phyloP scores from a whole-genome alignment of 2,329 filamentous ascomycete species.

The Achaetomium macrosporum region DNA sequence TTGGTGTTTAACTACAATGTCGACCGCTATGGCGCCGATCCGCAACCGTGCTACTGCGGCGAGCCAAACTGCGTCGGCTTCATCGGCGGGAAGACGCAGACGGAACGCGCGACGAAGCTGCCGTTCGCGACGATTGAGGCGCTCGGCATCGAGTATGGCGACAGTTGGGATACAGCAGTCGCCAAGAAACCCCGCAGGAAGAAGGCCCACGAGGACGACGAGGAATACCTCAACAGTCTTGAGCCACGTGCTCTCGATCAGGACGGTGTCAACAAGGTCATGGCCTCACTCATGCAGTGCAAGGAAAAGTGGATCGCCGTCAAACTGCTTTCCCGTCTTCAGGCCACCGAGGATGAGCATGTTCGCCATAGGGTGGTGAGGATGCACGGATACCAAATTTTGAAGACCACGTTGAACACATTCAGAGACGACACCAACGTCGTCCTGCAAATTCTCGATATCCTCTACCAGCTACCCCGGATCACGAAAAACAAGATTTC shows the following conservation, averaged over 20 bases:
- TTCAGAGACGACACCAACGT: slow-evolving; percentile 90
- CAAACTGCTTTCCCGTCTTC: slow-evolving; percentile 85
- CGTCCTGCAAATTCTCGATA: slow-evolving; percentile 80
- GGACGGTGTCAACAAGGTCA: slow-evolving; percentile 83
- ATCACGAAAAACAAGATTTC: slow-evolving; percentile 95
- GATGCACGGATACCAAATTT: slow-evolving; percentile 94
- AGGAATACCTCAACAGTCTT: slow-evolving; percentile 90
- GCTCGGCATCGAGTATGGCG: slow-evolving; percentile 86
- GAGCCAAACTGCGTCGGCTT: slow-evolving; percentile 93
- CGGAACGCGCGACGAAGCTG: slow-evolving; percentile 87
- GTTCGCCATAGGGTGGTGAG: slow-evolving; percentile 85
- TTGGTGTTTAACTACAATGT: slow-evolving; percentile 99
- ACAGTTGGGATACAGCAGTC: slow-evolving; percentile 86
- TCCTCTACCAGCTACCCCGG: slow-evolving; percentile 81
- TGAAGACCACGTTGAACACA: slow-evolving; percentile 77
- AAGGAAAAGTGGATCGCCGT: slow-evolving; percentile 99
- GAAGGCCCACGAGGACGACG: slow-evolving; percentile 84
- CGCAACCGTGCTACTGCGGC: slow-evolving; percentile 93
- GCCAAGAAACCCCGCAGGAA: slow-evolving; percentile 90
- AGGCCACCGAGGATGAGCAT: slow-evolving; percentile 77
- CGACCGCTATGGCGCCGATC: slow-evolving; percentile 93
- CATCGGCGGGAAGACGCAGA: slow-evolving; percentile 97
- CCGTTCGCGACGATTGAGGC: slow-evolving; percentile 87
- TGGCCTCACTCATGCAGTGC: slow-evolving; percentile 94
- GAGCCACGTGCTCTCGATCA: slow-evolving; percentile 74